phyloP scores from a whole-genome alignment of 169 alveolate genomes.

The Babesia gibsoni region DNA sequence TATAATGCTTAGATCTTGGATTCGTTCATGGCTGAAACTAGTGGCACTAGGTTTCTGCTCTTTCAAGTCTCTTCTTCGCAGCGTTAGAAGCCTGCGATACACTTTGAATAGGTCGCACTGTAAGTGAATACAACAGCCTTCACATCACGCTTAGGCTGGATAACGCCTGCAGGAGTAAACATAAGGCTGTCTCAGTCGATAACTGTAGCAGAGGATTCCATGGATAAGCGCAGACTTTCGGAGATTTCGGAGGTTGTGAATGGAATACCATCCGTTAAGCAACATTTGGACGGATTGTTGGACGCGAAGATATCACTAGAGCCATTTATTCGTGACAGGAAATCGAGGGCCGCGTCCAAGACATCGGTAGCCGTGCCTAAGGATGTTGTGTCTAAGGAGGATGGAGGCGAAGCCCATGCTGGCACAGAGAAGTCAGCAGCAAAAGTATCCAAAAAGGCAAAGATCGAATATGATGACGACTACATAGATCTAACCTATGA shows the following conservation, averaged over 20 bases:
- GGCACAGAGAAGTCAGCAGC: not conserved
- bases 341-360: not conserved
- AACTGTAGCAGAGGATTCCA: not conserved
- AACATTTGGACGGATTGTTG: conserved; percentile 23
- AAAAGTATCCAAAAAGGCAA: not conserved
- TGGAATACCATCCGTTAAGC: not conserved
- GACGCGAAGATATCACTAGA: conserved; percentile 23
- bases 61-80: conserved; percentile 12
- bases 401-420: not conserved
- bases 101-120: conserved; percentile 6
- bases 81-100: conserved; percentile 13
- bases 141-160: not conserved
- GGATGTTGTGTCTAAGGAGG: not conserved
- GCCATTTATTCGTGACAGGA: not conserved
- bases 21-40: conserved; percentile 19
- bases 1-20: conserved; percentile 18
- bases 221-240: not conserved
- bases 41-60: conserved; percentile 27
- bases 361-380: not conserved
- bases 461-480: conserved; percentile 11
- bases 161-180: conserved; percentile 11
- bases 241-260: not conserved
- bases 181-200: not conserved
- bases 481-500: conserved; percentile 19
- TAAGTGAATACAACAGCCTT: not conserved